phyloP scores from a whole-genome alignment of 2,329 filamentous ascomycete species.

The Alternaria infectoria region DNA sequence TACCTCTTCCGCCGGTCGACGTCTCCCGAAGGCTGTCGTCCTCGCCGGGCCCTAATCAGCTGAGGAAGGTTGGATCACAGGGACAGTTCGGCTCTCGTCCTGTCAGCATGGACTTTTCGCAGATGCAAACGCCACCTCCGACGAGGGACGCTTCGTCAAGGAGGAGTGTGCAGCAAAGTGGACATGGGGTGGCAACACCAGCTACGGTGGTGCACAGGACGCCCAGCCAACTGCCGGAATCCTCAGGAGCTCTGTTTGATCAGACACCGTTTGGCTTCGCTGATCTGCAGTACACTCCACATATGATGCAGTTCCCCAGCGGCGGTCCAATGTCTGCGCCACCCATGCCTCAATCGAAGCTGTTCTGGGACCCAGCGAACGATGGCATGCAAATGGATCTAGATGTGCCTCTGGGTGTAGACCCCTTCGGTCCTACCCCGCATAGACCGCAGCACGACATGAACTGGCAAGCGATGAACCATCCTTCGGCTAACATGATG shows the following conservation, averaged over 20 bases:
- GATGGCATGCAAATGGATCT: slow-evolving; percentile 44
- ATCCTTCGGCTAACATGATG: slow-evolving; percentile 37
- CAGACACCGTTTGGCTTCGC: slow-evolving; percentile 56
- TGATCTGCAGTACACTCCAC: slow-evolving; percentile 63
- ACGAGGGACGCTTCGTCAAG: slow-evolving; percentile 62
- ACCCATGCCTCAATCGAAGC: slow-evolving; percentile 58
- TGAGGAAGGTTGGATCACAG: slow-evolving; percentile 20
- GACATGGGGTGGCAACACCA: slow-evolving; percentile 39
- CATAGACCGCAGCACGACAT: slow-evolving; percentile 40
- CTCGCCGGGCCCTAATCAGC: slow-evolving; percentile 57
- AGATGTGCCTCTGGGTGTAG: slow-evolving; percentile 38
- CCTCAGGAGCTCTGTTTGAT: slow-evolving; percentile 40
- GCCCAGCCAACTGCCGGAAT: slow-evolving; percentile 33
- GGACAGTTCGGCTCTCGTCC: slow-evolving; percentile 28
- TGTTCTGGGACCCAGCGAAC: slow-evolving; percentile 46
- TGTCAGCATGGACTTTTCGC: slow-evolving; percentile 50
- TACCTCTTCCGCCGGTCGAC: slow-evolving; percentile 66
- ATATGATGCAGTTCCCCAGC: slow-evolving; percentile 60
- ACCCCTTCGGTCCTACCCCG: slow-evolving; percentile 46
- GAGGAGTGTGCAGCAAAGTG: slow-evolving; percentile 49
- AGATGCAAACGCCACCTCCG: slow-evolving; percentile 68
- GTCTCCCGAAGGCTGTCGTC: slow-evolving; percentile 64
- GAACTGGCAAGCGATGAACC: slow-evolving; percentile 43
- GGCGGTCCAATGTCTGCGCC: slow-evolving; percentile 63
- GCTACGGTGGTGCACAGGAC: slow-evolving; percentile 52